phyloP scores from a whole-genome alignment of 805 yeast genomes.

The Candida sithepensis region DNA sequence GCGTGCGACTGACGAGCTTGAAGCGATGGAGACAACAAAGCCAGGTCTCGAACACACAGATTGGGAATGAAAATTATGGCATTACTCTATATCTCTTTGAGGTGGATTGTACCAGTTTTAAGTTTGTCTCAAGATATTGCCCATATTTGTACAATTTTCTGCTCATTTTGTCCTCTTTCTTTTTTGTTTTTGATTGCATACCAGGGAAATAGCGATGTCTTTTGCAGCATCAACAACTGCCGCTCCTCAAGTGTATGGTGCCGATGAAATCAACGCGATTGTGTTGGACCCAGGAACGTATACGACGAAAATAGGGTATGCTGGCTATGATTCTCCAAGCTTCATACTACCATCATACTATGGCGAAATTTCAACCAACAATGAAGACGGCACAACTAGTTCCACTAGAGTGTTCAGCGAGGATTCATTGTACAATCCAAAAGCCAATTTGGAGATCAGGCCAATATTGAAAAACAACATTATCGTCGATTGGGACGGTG shows the following conservation, averaged over 20 bases:
- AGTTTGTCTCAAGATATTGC: no score
- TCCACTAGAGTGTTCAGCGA: constrained; percentile 28
- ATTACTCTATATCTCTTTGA: no score
- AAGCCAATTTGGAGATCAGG: constrained; percentile 47
- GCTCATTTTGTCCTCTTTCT: background rate
- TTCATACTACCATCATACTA: constrained; percentile 70
- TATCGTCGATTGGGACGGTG: constrained; percentile 84
- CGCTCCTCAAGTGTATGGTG: constrained; percentile 53
- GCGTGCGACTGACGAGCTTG: no score
- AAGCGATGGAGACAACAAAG: no score
- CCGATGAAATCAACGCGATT: constrained; percentile 86
- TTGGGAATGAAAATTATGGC: no score
- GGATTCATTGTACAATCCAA: constrained; percentile 38
- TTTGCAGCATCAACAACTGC: constrained; percentile 25
- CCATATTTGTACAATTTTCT: no score
- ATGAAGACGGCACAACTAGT: constrained; percentile 10
- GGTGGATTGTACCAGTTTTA: no score
- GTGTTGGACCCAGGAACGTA: constrained; percentile 90
- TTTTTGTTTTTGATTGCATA: background rate
- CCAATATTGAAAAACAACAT: constrained; percentile 59
- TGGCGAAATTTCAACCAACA: constrained; percentile 31
- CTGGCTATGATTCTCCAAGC: constrained; percentile 89
- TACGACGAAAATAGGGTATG: constrained; percentile 80
- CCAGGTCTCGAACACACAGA: no score
- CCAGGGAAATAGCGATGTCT: constrained; percentile 1